Evolutionary conservation across 2,329 filamentous ascomycete species (phyloP), one percentile per base, ranked within the genome.

Genomic region (Podosphaera leucotricha): DNA sequence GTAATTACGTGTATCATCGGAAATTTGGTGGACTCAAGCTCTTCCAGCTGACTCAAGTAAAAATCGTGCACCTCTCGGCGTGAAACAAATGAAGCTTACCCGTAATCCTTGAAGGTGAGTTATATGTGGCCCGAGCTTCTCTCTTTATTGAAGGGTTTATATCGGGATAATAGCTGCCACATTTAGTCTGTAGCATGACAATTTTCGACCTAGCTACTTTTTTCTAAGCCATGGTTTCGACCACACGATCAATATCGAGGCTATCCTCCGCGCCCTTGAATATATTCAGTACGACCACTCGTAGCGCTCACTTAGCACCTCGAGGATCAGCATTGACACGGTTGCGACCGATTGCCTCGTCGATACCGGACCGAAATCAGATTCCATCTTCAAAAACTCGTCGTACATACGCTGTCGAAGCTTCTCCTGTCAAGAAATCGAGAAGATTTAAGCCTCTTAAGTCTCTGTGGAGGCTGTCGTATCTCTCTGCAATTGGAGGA

Each of bases 401-500:
- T 46, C 62, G 67, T 44, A 54, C 59, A 20, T 70, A 69, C 51
- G 53, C 57, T 33, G 57, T 59, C 45, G 48, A 46, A 41, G 51
- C 64, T 48, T 62, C 66, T 48, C 62, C 66, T 44, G 65, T 63
- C 55, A 61, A 61, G 54, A 71, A 66, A 60, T 61, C 64, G 38
- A 63, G 66, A 55, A 73, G 75, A 58, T 77, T 90, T 62, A 66
- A 66, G 45, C 70, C 75, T 51, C 67, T 95, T 58, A 72, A 72
- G 59, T 92, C 80, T 77, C 64, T 77, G 46, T 95, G 84, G 81
- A 75, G 90, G 54, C 59, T 84, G 55, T 81, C 79, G 45, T 85
- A 87, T 60, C 63, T 94, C 50, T 79, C 80, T 45, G 61, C 75
- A 48, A 61, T 90, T 49, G 80, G 70, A 50, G 68, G 77, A 46